Base-by-base conservation (phyloP, 177 flowering plant genomes). In the Vitis hybrid region DNA sequence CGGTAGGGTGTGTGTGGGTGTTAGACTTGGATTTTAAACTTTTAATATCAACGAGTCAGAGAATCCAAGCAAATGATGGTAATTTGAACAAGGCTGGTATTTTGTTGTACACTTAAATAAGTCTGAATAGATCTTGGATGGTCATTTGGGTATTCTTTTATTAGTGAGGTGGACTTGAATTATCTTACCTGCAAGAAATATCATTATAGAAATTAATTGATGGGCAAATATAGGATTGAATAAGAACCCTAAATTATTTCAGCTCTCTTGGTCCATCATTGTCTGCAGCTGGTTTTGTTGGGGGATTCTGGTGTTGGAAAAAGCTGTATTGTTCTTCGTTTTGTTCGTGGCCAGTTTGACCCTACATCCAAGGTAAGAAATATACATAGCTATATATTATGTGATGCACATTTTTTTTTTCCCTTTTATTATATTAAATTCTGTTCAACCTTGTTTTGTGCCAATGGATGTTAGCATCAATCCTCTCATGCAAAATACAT, bases 231-330 rank as follows among this genome's bases (percentile, higher is more conserved):
- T 26, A 26, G 29, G 29, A 26, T 3, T 26, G 5, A 14, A 15
- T 14, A 53, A 53, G 56, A 53, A 5, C n/a, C 56, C 16, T 16
- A 15, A 14, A 3, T 53, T 53, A 12, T 60, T 60, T 22, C 29
- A 5, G 19, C 22, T 6, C 18, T 5, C 62, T 68, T 18, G 52
- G 13, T 53, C 63, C 16, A 16, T 66, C 15, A 19, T 60, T 76
- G 13, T 60, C 31, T 83, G 68, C 87, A 96, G 99, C 84, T 96
- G 73, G 97, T 96, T 45, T 79, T 96, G 15, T 79, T 95, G 69
- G 99, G 99, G 66, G 97, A 93, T 86, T 95, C 99, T 72, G 99
- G 99, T 69, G 99, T 95, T 71, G 99, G 99, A 52, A 96, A 96
- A 82, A 96, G 98, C 78, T 96, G 99, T 78, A 96, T 96, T 70